A percentile compares a stretch with the other conserved stretches of the same genome.
phyloP scores from a whole-genome alignment of 257 asterid species.

The Ilex aquifolium region DNA sequence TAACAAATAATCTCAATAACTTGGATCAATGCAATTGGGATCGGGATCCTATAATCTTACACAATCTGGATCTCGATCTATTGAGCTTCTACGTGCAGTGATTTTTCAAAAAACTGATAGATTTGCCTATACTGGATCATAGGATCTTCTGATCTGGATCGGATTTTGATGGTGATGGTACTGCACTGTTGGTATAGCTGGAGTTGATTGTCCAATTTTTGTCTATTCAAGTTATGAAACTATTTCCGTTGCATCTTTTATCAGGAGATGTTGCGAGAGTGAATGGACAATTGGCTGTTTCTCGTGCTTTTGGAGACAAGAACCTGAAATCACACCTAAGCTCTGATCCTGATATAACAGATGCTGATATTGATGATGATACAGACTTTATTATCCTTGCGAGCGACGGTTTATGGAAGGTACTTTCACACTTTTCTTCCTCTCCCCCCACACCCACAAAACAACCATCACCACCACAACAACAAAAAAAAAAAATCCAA shows the following conservation, averaged over 20 bases:
- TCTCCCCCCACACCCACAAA: neutral
- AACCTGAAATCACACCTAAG: constrained; percentile 73
- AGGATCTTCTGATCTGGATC: too few relatives aligned
- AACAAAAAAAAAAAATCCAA: too few relatives aligned
- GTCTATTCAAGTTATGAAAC: neutral
- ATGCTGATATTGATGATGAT: constrained; percentile 46
- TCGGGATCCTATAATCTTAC: too few relatives aligned
- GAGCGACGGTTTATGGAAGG: constrained; percentile 97
- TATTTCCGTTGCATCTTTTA: constrained; percentile 7
- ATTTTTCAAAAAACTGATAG: too few relatives aligned
- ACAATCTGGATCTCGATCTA: too few relatives aligned
- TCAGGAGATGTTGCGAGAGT: constrained; percentile 94
- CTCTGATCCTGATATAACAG: constrained; percentile 68
- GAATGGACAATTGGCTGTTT: constrained; percentile 84
- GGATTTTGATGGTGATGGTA: too few relatives aligned
- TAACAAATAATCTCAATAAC: too few relatives aligned
- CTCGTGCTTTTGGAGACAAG: constrained; percentile 94
- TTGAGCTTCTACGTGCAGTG: too few relatives aligned
- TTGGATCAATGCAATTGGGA: too few relatives aligned
- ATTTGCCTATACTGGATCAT: too few relatives aligned
- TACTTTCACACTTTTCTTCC: constrained; percentile 6
- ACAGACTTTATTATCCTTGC: constrained; percentile 82
- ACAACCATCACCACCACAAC: neutral
- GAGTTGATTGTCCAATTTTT: neutral
- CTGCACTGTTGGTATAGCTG: neutral